Conservation (phyloP, 2,329 filamentous ascomycete species). For the Plenodomus biglobosus region DNA sequence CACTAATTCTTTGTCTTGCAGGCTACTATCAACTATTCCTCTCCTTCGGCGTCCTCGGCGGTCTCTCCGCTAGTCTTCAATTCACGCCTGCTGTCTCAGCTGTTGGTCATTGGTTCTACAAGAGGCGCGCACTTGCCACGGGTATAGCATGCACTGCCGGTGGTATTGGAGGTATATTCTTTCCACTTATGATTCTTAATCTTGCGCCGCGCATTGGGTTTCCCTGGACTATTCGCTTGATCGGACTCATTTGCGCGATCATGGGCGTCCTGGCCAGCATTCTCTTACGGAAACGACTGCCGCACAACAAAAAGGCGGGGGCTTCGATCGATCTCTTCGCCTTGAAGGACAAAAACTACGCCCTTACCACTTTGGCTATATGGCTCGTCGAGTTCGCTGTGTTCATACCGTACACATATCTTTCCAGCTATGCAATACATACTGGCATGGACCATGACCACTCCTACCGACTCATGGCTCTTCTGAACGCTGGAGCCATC, state of each 20-base stretch:
- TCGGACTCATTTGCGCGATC: slow-evolving; percentile 61
- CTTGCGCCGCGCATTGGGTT: slow-evolving; percentile 60
- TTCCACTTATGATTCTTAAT: slow-evolving; percentile 57
- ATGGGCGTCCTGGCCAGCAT: slow-evolving; percentile 19
- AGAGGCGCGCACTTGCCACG: slow-evolving; percentile 43
- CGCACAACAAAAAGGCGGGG: slow-evolving; percentile 42
- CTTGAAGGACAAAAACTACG: slow-evolving; percentile 21
- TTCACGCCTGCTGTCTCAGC: slow-evolving; percentile 45
- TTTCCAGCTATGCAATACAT: slow-evolving; percentile 51
- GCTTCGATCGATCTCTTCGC: slow-evolving; percentile 40
- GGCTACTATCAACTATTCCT: slow-evolving; percentile 51
- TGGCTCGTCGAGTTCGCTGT: slow-evolving; percentile 61
- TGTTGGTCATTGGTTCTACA: slow-evolving; percentile 48
- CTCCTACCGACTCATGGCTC: slow-evolving; percentile 43
- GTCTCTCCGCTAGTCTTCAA: slow-evolving; percentile 44
- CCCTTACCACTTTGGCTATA: slow-evolving; percentile 24
- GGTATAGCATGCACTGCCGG: slow-evolving; percentile 48
- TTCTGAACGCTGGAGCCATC: slow-evolving; percentile 51
- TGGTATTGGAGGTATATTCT: slow-evolving; percentile 51
- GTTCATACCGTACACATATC: slow-evolving; percentile 59
- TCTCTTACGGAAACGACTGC: slow-evolving; percentile 53
- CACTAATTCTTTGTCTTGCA: slow-evolving; percentile 1
- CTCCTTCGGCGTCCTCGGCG: slow-evolving; percentile 48
- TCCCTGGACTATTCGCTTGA: slow-evolving; percentile 61
- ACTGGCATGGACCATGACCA: slow-evolving; percentile 13